Percentiles rank a stretch among this genome's conserved stretches.
These are phyloP conservation scores for Glycine latifolia DNA, from an alignment of 306 rosid species.

Conservation along the genomic window DNA sequence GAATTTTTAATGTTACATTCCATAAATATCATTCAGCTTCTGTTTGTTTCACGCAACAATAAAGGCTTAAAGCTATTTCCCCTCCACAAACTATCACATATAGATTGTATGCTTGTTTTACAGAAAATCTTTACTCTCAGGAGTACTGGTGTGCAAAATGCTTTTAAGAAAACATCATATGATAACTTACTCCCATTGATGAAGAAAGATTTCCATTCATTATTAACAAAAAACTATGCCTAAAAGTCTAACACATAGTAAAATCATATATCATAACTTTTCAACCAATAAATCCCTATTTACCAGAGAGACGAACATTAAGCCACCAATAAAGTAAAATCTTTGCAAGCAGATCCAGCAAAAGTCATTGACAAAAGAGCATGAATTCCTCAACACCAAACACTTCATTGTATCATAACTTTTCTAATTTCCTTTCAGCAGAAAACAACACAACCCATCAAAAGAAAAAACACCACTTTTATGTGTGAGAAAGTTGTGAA, in stretches of 20 bases:
- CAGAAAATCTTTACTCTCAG: not conserved
- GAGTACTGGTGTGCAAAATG: no score
- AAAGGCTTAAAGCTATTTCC: no score
- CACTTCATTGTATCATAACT: conserved; percentile 5
- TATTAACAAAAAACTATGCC: conserved; percentile 12
- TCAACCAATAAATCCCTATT: not conserved
- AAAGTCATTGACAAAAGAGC: not conserved
- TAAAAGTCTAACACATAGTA: not conserved
- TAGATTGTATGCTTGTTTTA: not conserved
- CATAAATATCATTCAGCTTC: no score
- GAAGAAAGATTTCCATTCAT: not conserved
- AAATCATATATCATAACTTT: conserved; percentile 14
- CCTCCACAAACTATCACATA: no score
- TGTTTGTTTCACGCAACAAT: no score
- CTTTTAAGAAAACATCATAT: not conserved
- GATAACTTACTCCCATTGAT: not conserved
- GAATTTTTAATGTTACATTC: no score
- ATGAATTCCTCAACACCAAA: not conserved
- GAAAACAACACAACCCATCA: conserved; percentile 15
- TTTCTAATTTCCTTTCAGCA: conserved; percentile 3
- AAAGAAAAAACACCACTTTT: not conserved
- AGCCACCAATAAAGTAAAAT: not conserved
- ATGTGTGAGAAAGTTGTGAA: not conserved
- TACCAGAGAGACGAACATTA: not conserved
- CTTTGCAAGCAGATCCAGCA: not conserved